These are phyloP conservation scores for Margaritispora aquatica DNA, from an alignment of 495 filamentous ascomycete species.

Conservation along the genomic window DNA sequence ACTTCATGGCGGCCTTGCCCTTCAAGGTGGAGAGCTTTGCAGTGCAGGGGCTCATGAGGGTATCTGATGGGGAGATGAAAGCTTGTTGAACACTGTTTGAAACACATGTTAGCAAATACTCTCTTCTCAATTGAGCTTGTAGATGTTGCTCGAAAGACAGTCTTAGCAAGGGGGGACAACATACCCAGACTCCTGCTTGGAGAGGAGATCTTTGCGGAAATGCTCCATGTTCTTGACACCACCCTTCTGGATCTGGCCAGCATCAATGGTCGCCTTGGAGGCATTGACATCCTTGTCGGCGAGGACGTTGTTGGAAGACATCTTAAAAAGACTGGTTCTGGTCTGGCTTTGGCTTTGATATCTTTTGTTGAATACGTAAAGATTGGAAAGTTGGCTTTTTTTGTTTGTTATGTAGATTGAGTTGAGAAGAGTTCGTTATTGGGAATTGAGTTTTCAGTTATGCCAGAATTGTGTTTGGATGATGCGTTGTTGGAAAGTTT, in stretches of 20 bases:
- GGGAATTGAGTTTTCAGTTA: too few species aligned
- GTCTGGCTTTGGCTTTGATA: not conserved
- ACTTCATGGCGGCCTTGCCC: conserved; percentile 72
- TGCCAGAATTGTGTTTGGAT: too few species aligned
- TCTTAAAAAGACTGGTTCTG: conserved; percentile 11
- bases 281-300: conserved; percentile 52
- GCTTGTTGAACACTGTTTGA: conserved; percentile 43
- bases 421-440: too few species aligned
- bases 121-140: too few species aligned
- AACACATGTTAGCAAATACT: conserved; percentile 13
- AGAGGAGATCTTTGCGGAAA: conserved; percentile 71
- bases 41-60: conserved; percentile 89
- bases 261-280: conserved; percentile 2
- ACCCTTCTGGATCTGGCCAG: conserved; percentile 18
- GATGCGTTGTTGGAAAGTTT: too few species aligned
- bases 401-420: too few species aligned
- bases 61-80: conserved; percentile 89
- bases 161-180: not conserved
- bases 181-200: conserved; percentile 47
- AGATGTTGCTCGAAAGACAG: too few species aligned
- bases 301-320: conserved; percentile 40
- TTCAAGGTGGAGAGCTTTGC: conserved; percentile 81
- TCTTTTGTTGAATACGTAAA: too few species aligned
- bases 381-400: too few species aligned
- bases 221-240: conserved; percentile 66